Base-by-base conservation (phyloP, 2,329 filamentous ascomycete species). In the Aspergillus sp. region DNA sequence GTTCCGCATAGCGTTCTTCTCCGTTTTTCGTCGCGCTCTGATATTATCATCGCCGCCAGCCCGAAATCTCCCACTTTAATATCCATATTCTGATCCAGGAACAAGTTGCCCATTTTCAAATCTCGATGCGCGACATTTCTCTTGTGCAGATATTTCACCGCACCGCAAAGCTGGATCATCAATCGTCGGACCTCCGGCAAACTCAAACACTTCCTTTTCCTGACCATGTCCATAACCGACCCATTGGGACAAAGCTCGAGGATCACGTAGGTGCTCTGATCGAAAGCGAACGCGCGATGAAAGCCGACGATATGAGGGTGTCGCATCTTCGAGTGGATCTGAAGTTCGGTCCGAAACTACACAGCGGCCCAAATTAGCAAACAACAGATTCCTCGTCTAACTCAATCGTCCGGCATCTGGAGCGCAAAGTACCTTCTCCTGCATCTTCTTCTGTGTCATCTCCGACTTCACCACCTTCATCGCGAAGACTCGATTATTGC, bases 31-130 rank as follows among this genome's bases (percentile, higher is more conserved):
- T 99, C 95, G 74, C 90, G 92, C 71, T 94, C 92, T 10, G 93
- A 96, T 49, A 98, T 88, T 58, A 98, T 82, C 68, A 99, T 82
- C 29, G 96, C 95, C 31, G 95, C 95, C 57, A 99, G 83, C 3
- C 95, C 95, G 78, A 99, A 99, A 75, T 99, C 95, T 49, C 95
- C 95, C 69, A 99, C 92, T 75, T 99, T 99, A 69, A 96, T 89
- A 71, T 99, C 96, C 94, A 99, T 97, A 66, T 92, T 84, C 56
- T 87, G 86, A 75, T 99, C 95, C 55, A 99, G 83, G 71, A 99
- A 99, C 66, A 99, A 89, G 74, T 99, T 99, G 52, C 95, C 96
- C 82, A 97, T 98, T 78, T 99, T 99, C 68, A 99, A 78, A 76
- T 99, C 95, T 53, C 95, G 87, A 77, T 99, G 95, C 53, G 98